phyloP scores from a whole-genome alignment of 108 stramenopile genomes.

The Fistulifera solaris region DNA sequence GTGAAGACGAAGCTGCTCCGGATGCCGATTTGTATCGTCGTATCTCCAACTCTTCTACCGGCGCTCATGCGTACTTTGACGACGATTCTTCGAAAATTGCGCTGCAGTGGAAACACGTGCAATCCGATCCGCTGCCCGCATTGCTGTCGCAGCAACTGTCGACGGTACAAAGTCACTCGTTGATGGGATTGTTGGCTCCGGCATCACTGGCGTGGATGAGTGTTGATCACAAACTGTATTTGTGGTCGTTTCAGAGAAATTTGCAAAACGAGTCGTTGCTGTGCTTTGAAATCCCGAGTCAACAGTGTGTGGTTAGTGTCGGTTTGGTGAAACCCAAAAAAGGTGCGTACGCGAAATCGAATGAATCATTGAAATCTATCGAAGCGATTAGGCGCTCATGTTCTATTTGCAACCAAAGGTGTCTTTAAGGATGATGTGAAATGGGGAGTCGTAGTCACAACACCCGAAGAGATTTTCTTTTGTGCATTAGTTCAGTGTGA shows the following conservation, averaged over 20 bases:
- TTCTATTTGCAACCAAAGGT: slow-evolving; percentile 28
- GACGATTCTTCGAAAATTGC: neutral
- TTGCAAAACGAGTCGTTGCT: slow-evolving; percentile 35
- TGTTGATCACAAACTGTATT: slow-evolving; percentile 78
- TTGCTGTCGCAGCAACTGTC: slow-evolving; percentile 32
- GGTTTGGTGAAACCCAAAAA: slow-evolving; percentile 75
- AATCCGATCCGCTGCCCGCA: slow-evolving; percentile 61
- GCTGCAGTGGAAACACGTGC: slow-evolving; percentile 20
- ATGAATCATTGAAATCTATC: no score
- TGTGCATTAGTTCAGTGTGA: slow-evolving; percentile 48
- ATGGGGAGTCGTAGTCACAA: slow-evolving; percentile 87
- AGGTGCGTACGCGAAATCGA: slow-evolving; percentile 29
- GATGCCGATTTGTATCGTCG: slow-evolving; percentile 76
- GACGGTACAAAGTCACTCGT: slow-evolving; percentile 28
- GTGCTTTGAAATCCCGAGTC: slow-evolving; percentile 63
- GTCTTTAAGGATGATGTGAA: slow-evolving; percentile 77
- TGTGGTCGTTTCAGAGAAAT: slow-evolving; percentile 72
- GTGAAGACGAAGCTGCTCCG: slow-evolving; percentile 63
- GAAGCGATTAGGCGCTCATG: no score
- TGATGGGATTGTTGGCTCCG: slow-evolving; percentile 91
- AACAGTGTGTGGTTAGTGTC: slow-evolving; percentile 74
- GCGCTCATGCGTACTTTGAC: slow-evolving; percentile 1
- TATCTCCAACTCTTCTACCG: slow-evolving; percentile 11
- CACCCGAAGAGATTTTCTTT: slow-evolving; percentile 84
- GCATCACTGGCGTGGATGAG: slow-evolving; percentile 89